phyloP scores from a whole-genome alignment of 2,329 filamentous ascomycete genomes.

The Fusarium nematophilum region DNA sequence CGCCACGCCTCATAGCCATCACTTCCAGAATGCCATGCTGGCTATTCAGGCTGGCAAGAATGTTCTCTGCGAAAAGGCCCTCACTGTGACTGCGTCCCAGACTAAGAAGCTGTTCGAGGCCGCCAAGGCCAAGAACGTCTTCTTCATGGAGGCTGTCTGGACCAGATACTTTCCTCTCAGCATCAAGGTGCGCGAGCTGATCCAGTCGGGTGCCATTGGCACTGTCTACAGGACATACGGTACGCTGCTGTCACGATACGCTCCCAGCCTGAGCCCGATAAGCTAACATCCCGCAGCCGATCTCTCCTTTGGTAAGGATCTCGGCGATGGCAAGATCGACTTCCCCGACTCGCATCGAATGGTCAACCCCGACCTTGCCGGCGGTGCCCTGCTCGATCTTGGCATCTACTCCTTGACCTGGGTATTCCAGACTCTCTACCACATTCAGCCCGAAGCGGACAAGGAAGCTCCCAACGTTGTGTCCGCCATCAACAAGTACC shows the following conservation, averaged over 20 bases:
- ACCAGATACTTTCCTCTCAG: conserved; percentile 89
- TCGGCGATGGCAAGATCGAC: conserved; percentile 65
- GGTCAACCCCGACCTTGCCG: conserved; percentile 84
- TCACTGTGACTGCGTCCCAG: conserved; percentile 86
- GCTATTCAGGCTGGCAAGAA: conserved; percentile 85
- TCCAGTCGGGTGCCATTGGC: conserved; percentile 65
- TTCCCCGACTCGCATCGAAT: conserved; percentile 76
- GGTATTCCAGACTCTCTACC: conserved; percentile 91
- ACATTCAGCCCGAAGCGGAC: conserved; percentile 74
- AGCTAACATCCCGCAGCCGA: conserved; percentile 57
- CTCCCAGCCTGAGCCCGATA: not conserved
- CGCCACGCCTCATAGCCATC: conserved; percentile 90
- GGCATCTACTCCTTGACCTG: conserved; percentile 91
- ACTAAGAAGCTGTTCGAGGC: conserved; percentile 76
- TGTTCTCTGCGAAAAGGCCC: conserved; percentile 90
- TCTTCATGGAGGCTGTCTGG: conserved; percentile 91
- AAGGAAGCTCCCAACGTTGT: conserved; percentile 77
- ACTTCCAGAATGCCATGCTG: conserved; percentile 92
- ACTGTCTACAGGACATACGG: conserved; percentile 69
- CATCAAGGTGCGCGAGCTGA: conserved; percentile 76
- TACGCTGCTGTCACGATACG: conserved; percentile 44
- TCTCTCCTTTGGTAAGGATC: conserved; percentile 70
- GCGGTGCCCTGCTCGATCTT: conserved; percentile 84
- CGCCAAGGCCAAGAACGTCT: conserved; percentile 77
- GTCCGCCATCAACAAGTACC: conserved; percentile 77